Evolutionary conservation across 2,329 filamentous ascomycete species (phyloP).

Genomic region (Colletotrichum camelliae): DNA sequence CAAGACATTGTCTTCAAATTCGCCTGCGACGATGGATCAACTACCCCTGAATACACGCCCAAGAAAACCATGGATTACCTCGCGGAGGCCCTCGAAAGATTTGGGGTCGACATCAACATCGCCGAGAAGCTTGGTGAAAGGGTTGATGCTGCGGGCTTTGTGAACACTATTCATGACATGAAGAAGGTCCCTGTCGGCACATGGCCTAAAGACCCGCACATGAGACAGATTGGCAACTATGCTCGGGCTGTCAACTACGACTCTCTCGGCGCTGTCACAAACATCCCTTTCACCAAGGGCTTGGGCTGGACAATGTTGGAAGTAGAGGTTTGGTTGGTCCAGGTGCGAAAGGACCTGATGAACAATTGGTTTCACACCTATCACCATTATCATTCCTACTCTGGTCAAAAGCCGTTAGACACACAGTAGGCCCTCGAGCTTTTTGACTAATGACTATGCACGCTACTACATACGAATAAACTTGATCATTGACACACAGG

Average conservation of each 20-base stretch:
- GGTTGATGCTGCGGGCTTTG: constrained; percentile 29
- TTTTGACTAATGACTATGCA: too few species aligned
- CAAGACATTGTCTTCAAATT: constrained; percentile 33
- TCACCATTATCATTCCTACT: background rate
- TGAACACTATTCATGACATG: constrained; percentile 28
- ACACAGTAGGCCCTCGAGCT: too few species aligned
- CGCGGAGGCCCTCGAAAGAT: constrained; percentile 22
- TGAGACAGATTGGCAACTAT: constrained; percentile 42
- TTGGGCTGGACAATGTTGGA: background rate
- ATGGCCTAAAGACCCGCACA: constrained; percentile 44
- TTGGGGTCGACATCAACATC: constrained; percentile 27
- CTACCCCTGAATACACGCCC: constrained; percentile 6
- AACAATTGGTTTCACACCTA: background rate
- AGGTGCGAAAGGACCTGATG: background rate
- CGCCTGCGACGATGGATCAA: constrained; percentile 30
- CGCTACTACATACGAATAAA: too few species aligned
- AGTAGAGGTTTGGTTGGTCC: background rate
- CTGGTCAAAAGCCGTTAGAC: background rate
- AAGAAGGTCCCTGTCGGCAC: constrained; percentile 41
- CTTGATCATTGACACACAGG: too few species aligned
- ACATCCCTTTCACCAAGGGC: background rate
- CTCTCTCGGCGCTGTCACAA: background rate
- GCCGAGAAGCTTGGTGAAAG: constrained; percentile 16
- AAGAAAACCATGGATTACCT: background rate
- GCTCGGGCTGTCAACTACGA: constrained; percentile 9